A percentile compares a stretch with the other conserved stretches of the same genome.
phyloP scores from a whole-genome alignment of 192 early-diverging fungal genomes.

The Cladochytrium replicatum region DNA sequence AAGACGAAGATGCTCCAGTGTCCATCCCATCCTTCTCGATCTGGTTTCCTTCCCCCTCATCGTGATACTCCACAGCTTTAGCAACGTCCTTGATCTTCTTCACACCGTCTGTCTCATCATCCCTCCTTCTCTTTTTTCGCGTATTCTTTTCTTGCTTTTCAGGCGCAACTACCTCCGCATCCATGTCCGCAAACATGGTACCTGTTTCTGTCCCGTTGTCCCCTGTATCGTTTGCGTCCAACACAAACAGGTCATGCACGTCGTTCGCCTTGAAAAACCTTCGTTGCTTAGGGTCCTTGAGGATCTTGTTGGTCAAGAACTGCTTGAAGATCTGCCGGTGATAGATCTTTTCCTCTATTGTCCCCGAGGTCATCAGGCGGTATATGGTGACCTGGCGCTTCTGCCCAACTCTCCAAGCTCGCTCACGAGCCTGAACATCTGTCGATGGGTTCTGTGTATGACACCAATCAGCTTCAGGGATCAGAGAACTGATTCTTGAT shows the following conservation, averaged over 20 bases:
- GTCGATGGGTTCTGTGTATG: constrained; percentile 73
- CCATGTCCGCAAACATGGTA: constrained; percentile 64
- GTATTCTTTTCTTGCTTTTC: background rate
- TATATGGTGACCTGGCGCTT: constrained; percentile 81
- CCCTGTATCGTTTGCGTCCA: constrained; percentile 20
- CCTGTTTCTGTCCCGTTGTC: constrained; percentile 72
- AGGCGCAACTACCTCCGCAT: constrained; percentile 37
- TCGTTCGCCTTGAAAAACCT: constrained; percentile 84
- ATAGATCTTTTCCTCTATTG: constrained; percentile 95
- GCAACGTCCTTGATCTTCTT: constrained; percentile 23
- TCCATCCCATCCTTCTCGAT: constrained; percentile 9
- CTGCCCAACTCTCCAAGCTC: constrained; percentile 92
- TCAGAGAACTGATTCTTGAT: background rate
- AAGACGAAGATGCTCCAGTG: background rate
- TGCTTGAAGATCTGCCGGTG: constrained; percentile 97
- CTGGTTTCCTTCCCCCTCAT: constrained; percentile 8
- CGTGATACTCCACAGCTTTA: background rate
- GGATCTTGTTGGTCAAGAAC: constrained; percentile 91
- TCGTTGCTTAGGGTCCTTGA: constrained; percentile 79
- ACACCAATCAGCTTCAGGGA: background rate
- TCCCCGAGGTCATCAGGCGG: constrained; percentile 86
- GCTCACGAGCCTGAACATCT: constrained; percentile 89
- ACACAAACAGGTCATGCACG: constrained; percentile 77
- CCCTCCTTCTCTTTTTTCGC: constrained; percentile 4
- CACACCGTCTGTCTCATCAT: constrained; percentile 13